phyloP scores from a whole-genome alignment of 2,329 filamentous ascomycete species.

The Aspergillus sp. region DNA sequence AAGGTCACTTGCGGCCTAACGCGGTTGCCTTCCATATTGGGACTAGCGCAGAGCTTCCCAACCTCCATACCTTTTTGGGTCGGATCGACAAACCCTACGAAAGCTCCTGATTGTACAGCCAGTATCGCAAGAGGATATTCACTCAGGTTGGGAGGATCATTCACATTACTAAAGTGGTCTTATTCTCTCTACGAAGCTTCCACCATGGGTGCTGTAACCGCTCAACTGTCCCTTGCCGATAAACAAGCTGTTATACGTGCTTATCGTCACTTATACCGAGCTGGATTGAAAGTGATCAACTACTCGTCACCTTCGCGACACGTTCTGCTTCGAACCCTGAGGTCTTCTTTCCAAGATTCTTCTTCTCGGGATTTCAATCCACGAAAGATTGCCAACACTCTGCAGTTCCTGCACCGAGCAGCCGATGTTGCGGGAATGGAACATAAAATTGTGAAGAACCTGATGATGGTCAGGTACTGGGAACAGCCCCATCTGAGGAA shows the following conservation, averaged over 20 bases:
- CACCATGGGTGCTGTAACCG: slow-evolving; percentile 7
- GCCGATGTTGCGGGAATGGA: slow-evolving; percentile 40
- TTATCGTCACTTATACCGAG: slow-evolving; percentile 58
- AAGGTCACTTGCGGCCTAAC: slow-evolving; percentile 22
- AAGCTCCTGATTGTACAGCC: too few species aligned
- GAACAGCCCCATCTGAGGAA: slow-evolving; percentile 31
- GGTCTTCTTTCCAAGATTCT: slow-evolving; percentile 41
- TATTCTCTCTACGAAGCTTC: not conserved
- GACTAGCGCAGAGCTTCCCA: slow-evolving; percentile 18
- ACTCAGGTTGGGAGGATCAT: not conserved
- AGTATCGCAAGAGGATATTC: too few species aligned
- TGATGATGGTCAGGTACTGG: slow-evolving; percentile 45
- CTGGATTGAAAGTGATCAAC: slow-evolving; percentile 53
- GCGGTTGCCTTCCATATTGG: slow-evolving; percentile 13
- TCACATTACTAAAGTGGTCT: not conserved
- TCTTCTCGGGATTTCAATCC: slow-evolving; percentile 36
- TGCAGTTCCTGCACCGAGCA: slow-evolving; percentile 45
- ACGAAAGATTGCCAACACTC: slow-evolving; percentile 42
- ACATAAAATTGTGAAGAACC: slow-evolving; percentile 47
- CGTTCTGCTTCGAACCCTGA: slow-evolving; percentile 47
- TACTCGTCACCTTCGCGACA: slow-evolving; percentile 58
- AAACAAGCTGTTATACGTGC: slow-evolving; percentile 44
- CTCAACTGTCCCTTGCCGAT: slow-evolving; percentile 15
- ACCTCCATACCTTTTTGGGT: too few species aligned
- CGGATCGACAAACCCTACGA: too few species aligned